Evolutionary conservation across 306 rosid species (phyloP).

Genomic region (Cicer chorassanicum): DNA sequence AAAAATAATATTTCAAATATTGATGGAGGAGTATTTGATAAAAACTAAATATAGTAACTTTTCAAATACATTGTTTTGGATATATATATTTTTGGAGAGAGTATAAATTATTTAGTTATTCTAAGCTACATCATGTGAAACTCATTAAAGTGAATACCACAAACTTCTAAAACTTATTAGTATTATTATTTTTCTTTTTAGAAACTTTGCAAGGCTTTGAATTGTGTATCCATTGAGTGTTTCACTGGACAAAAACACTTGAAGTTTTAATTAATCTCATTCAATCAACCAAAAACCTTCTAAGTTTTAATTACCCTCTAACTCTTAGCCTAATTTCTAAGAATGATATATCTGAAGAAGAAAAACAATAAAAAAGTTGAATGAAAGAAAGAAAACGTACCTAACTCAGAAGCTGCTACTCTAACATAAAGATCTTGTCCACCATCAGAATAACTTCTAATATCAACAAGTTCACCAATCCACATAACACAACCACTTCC

Average conservation of each 20-base stretch:
- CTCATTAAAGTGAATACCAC: background rate
- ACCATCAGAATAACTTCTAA: conserved; percentile 52
- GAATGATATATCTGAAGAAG: background rate
- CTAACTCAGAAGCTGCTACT: conserved; percentile 74
- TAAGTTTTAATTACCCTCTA: background rate
- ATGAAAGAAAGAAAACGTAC: conserved; percentile 45
- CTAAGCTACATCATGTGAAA: background rate
- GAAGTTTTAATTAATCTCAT: background rate
- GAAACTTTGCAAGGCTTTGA: background rate
- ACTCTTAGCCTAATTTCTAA: background rate
- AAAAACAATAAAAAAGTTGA: background rate
- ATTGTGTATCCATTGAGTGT: background rate
- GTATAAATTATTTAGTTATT: too few relatives aligned
- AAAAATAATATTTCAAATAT: too few relatives aligned
- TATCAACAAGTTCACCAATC: conserved; percentile 56
- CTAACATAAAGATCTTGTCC: conserved; percentile 68
- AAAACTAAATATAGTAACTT: too few relatives aligned
- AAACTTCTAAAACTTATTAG: background rate
- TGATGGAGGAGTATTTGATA: too few relatives aligned
- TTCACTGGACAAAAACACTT: background rate
- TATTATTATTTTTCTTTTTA: background rate
- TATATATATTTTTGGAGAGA: too few relatives aligned
- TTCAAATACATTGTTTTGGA: too few relatives aligned
- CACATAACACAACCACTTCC: conserved; percentile 73
- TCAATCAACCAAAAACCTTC: background rate